Base-by-base conservation (phyloP, 139 green algal genomes). In the Parachlorella kessleri region DNA sequence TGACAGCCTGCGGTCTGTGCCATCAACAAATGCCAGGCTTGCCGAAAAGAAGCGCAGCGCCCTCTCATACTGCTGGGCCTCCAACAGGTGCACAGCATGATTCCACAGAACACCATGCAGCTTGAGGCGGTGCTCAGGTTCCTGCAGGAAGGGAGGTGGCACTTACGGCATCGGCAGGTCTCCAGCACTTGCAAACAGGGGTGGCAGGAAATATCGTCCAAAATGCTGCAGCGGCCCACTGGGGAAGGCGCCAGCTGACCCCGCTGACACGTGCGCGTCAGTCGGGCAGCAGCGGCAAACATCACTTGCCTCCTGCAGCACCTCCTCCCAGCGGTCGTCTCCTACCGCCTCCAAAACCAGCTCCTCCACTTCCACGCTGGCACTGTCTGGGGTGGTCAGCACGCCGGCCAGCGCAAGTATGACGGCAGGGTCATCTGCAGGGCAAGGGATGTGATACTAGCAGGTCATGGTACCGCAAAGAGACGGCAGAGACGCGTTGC, bases 81-180 rank as follows among this genome's bases (percentile, higher is more conserved):
- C 37, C 75, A 81, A 37, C 2, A 30, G 7, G 6, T 28, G 5
- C 26, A 81, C 48, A 30, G 66, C 75, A 6, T 81, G 75, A 66
- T 81, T 81, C 66, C 67, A 81, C 42, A 81, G 66, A 48, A 81
- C 28, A 33, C 42, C 48, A 14, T 65, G 23, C 66, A 81, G 42
- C 28, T 69, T 33, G 40, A 4, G 35, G 18, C 36, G 66, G 35
- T 69, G 66, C 3, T 41, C n/a, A 2, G 66, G 14, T 7, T 39
- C 67, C 48, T 59, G 48, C 48, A 59, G 21, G 14, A 59, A 59
- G n/a, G n/a, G n/a, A n/a, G n/a, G n/a, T n/a, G n/a, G n/a, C n/a
- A n/a, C n/a, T n/a, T n/a, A n/a, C n/a, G n/a, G n/a, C n/a, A n/a
- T n/a, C n/a, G n/a, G n/a, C n/a, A n/a, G n/a, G n/a, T n/a, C n/a